These are phyloP conservation scores for Rostrohypoxylon terebratum DNA, from an alignment of 495 filamentous ascomycete genomes.

Conservation along the genomic window DNA sequence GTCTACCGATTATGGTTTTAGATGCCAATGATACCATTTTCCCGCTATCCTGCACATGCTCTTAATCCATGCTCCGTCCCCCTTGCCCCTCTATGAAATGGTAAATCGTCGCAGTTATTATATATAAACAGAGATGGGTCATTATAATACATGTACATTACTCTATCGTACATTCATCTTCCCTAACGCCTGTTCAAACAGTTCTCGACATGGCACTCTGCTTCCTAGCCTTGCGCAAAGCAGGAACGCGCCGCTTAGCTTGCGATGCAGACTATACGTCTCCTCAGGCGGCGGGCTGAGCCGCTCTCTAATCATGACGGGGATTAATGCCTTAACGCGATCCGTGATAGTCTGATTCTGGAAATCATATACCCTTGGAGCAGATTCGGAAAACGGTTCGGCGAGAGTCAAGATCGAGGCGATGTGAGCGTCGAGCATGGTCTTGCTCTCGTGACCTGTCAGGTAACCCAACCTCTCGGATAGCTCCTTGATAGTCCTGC, in stretches of 20 bases:
- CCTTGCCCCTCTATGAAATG: neutral
- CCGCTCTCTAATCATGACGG: constrained; percentile 89
- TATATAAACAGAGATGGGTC: constrained; percentile 29
- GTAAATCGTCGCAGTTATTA: neutral
- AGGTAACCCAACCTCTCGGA: constrained; percentile 91
- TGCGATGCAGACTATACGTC: constrained; percentile 95
- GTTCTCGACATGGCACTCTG: constrained; percentile 78
- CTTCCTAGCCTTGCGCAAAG: constrained; percentile 89
- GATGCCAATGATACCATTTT: constrained; percentile 41
- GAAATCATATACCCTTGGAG: constrained; percentile 92
- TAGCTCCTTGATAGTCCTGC: constrained; percentile 68
- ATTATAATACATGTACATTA: constrained; percentile 18
- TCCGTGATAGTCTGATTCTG: constrained; percentile 94
- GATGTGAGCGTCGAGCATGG: constrained; percentile 90
- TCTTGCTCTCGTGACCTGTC: constrained; percentile 83
- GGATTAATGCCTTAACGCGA: constrained; percentile 84
- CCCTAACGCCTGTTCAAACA: constrained; percentile 77
- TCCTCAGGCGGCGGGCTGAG: constrained; percentile 94
- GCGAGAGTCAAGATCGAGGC: constrained; percentile 86
- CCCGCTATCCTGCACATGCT: constrained; percentile 23
- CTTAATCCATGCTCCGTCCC: constrained; percentile 27
- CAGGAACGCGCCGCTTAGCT: constrained; percentile 94
- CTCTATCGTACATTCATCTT: constrained; percentile 53
- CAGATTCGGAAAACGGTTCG: constrained; percentile 82
- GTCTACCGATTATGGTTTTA: constrained; percentile 35